phyloP scores from a whole-genome alignment of 2,329 filamentous ascomycete species.

The Ceratocystis harringtonii region DNA sequence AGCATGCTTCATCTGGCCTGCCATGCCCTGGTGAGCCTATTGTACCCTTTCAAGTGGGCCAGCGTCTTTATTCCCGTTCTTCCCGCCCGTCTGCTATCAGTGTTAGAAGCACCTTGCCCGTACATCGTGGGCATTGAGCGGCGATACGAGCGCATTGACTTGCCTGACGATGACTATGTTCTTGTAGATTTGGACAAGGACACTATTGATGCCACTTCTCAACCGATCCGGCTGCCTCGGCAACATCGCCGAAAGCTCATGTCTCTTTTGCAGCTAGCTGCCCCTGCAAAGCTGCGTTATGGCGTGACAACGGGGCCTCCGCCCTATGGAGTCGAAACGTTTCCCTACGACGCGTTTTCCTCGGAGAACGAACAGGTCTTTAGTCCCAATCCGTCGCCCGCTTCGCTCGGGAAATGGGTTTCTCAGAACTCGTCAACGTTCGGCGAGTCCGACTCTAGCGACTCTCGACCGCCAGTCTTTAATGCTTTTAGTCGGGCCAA shows the following conservation, averaged over 20 bases:
- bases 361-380: slow-evolving; percentile 75
- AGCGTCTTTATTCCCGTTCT: slow-evolving; percentile 90
- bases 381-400: slow-evolving; percentile 51
- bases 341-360: slow-evolving; percentile 77
- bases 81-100: slow-evolving; percentile 73
- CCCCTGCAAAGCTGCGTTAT: slow-evolving; percentile 74
- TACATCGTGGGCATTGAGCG: slow-evolving; percentile 95
- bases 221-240: slow-evolving; percentile 65
- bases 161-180: slow-evolving; percentile 92
- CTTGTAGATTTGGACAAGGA: slow-evolving; percentile 88
- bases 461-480: slow-evolving; percentile 53
- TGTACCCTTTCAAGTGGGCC: slow-evolving; percentile 86
- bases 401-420: slow-evolving; percentile 71
- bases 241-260: slow-evolving; percentile 82
- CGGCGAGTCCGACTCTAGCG: slow-evolving; percentile 45
- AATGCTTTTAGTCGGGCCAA: slow-evolving; percentile 78
- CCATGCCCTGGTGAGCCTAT: slow-evolving; percentile 65
- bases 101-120: slow-evolving; percentile 84
- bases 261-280: slow-evolving; percentile 74
- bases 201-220: slow-evolving; percentile 67
- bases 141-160: slow-evolving; percentile 68
- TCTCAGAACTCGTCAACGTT: slow-evolving; percentile 82
- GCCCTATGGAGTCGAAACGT: slow-evolving; percentile 83
- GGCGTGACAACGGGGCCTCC: slow-evolving; percentile 81
- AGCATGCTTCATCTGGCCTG: slow-evolving; percentile 91